These are phyloP conservation scores for Myochromella boudieri DNA, from an alignment of 768 basidiomycete species.

Conservation along the genomic window DNA sequence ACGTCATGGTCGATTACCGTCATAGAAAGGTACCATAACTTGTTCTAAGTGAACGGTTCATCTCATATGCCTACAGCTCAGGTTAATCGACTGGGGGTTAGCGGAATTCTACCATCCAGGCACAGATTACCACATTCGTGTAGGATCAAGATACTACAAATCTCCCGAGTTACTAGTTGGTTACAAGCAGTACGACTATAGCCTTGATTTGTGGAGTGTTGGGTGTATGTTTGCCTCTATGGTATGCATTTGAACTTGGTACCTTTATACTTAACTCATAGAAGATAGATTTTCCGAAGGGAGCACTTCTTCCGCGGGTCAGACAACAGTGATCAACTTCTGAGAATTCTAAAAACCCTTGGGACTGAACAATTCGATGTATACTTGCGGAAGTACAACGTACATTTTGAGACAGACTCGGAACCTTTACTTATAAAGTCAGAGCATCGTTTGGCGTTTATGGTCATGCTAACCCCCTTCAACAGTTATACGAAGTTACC, in stretches of 20 bases:
- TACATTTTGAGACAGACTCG: constrained; percentile 63
- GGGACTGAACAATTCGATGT: constrained; percentile 66
- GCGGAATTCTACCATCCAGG: constrained; percentile 76
- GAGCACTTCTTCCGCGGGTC: constrained; percentile 77
- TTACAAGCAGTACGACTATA: constrained; percentile 72
- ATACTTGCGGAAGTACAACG: constrained; percentile 60
- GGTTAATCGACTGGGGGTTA: constrained; percentile 74
- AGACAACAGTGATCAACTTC: constrained; percentile 73
- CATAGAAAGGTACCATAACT: constrained; percentile 47
- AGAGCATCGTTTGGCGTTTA: constrained; percentile 14
- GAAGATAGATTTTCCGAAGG: constrained; percentile 60
- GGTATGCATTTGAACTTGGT: constrained; percentile 38
- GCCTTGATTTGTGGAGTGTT: constrained; percentile 71
- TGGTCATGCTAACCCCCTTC: background rate
- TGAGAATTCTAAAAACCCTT: constrained; percentile 67
- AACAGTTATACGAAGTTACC: constrained; percentile 58
- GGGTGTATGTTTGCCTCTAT: constrained; percentile 77
- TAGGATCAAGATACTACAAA: constrained; percentile 73
- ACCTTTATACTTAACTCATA: background rate
- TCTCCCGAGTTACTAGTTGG: constrained; percentile 72
- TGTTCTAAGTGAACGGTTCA: background rate
- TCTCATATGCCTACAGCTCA: constrained; percentile 32
- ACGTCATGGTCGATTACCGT: constrained; percentile 74
- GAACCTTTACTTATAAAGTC: constrained; percentile 55
- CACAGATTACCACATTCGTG: constrained; percentile 71